Conservation (phyloP, 148 eudicot genomes). For the Fagopyrum homotropicum region DNA sequence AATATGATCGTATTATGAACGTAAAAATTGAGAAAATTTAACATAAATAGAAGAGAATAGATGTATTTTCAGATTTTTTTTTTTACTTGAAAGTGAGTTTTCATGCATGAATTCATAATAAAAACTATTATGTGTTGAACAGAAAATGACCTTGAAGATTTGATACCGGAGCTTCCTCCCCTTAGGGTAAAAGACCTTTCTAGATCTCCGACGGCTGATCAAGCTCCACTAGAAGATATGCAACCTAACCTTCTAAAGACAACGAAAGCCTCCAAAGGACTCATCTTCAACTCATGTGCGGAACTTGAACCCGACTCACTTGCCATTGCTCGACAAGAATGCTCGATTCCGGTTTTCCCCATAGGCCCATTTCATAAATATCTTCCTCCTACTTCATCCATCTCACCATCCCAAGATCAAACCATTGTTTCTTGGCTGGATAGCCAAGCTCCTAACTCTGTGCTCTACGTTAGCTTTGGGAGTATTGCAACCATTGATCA, state of each 20-base stretch:
- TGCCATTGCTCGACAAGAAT: background rate
- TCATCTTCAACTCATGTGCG: conserved; percentile 30
- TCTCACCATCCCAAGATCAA: conserved; percentile 19
- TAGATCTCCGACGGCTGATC: background rate
- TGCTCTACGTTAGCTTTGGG: conserved; percentile 29
- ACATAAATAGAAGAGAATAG: too few relatives aligned
- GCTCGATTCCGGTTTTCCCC: conserved; percentile 23
- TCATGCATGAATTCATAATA: too few relatives aligned
- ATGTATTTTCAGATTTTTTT: background rate
- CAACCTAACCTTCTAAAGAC: conserved; percentile 1
- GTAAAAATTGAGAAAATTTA: too few relatives aligned
- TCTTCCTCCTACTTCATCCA: conserved; percentile 12
- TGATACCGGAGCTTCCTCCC: conserved; percentile 23
- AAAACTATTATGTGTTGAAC: background rate
- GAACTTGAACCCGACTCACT: conserved; percentile 21
- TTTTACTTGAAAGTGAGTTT: too few relatives aligned
- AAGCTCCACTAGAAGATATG: conserved; percentile 9
- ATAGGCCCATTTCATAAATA: conserved; percentile 31
- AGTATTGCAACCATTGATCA: conserved; percentile 33
- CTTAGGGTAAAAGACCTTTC: conserved; percentile 28
- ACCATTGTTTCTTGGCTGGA: conserved; percentile 34
- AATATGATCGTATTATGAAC: too few relatives aligned
- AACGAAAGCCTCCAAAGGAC: conserved; percentile 18
- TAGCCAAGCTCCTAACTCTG: conserved; percentile 23
- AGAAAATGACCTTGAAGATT: conserved; percentile 20